These are phyloP conservation scores for Penicillium occitanis DNA, from an alignment of 2,329 filamentous ascomycete genomes.

Conservation along the genomic window DNA sequence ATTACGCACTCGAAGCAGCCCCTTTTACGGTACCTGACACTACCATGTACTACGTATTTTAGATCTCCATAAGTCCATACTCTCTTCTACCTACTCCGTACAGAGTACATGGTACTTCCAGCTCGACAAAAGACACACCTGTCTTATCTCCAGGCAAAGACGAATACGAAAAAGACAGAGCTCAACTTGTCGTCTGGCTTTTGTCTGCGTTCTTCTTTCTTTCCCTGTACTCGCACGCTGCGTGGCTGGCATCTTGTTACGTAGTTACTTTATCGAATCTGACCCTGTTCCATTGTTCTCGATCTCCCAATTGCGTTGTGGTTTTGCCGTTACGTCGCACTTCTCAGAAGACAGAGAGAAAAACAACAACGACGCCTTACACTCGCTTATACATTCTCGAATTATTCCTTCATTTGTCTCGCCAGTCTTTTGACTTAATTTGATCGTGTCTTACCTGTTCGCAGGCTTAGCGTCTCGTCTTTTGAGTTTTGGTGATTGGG, in stretches of 20 bases:
- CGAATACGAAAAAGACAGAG: neutral
- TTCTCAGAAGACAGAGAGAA: neutral
- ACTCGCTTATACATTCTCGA: neutral
- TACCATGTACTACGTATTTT: neutral
- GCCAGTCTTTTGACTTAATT: neutral
- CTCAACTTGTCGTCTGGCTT: neutral
- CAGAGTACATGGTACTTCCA: too few species aligned
- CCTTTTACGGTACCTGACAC: slow-evolving; percentile 7
- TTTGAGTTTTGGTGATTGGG: slow-evolving; percentile 1
- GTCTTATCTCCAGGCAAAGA: neutral
- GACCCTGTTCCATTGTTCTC: neutral
- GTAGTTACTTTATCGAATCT: neutral
- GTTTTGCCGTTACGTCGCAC: neutral
- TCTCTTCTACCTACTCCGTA: too few species aligned
- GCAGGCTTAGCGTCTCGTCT: slow-evolving; percentile 12
- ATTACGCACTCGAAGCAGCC: neutral
- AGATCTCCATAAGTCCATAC: neutral
- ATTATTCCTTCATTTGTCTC: neutral
- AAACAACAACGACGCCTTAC: neutral
- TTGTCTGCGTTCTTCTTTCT: neutral
- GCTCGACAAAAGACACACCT: neutral
- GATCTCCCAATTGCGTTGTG: neutral
- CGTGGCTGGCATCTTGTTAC: neutral
- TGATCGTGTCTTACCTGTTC: slow-evolving; percentile 6
- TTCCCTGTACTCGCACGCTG: neutral